phyloP scores from a whole-genome alignment of 352 stramenopile genomes.

The Pythium rishiriense region DNA sequence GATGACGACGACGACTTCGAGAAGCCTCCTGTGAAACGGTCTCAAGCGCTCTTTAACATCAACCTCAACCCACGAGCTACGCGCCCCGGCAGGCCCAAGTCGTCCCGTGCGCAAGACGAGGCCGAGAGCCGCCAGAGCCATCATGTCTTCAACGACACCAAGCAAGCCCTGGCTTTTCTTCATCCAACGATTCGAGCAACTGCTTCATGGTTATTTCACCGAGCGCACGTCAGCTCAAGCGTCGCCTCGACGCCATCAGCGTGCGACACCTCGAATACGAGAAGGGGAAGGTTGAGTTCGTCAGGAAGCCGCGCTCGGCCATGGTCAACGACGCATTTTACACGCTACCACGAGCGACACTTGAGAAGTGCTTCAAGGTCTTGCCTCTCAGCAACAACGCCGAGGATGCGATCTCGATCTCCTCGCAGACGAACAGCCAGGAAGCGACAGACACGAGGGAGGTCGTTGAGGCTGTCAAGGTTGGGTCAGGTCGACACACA shows the following conservation, averaged over 20 bases:
- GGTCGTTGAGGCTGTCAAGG: not conserved
- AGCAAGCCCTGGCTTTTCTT: too few relatives aligned
- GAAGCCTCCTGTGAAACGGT: too few relatives aligned
- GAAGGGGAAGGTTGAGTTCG: not conserved
- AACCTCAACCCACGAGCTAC: not conserved
- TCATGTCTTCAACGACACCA: conserved; percentile 1
- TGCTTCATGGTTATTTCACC: too few relatives aligned
- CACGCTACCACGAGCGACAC: not conserved
- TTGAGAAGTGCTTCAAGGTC: conserved; percentile 4
- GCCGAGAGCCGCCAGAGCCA: not conserved
- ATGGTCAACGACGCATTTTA: not conserved
- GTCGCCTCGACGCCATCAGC: not conserved
- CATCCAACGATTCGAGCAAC: too few relatives aligned
- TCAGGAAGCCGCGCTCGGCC: not conserved
- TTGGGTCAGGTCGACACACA: not conserved
- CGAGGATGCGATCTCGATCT: not conserved
- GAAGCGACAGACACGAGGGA: not conserved
- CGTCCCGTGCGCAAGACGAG: conserved; percentile 2
- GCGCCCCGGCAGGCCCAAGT: not conserved
- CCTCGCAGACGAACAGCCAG: not conserved
- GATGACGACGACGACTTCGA: too few relatives aligned
- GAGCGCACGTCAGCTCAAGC: too few relatives aligned
- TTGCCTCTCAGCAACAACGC: not conserved
- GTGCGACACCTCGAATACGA: not conserved
- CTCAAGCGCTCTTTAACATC: not conserved